phyloP scores from a whole-genome alignment of 2,329 filamentous ascomycete genomes.

The Aspergillus ochraceoroseus region DNA sequence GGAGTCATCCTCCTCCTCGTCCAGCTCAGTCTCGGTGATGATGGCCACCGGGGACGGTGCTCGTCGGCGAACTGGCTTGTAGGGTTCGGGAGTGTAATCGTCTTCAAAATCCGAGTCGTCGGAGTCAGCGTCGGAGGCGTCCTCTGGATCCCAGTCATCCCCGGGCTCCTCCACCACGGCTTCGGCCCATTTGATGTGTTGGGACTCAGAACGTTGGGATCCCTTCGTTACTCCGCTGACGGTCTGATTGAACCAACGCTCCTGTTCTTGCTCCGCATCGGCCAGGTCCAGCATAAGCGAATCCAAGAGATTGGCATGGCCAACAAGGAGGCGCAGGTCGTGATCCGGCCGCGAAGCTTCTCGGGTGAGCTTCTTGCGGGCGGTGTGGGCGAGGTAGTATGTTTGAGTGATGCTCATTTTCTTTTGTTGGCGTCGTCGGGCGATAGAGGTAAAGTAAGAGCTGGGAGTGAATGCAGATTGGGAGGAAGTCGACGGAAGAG shows the following conservation, averaged over 20 bases:
- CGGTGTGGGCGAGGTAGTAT: constrained; percentile 96
- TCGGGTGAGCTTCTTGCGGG: constrained; percentile 87
- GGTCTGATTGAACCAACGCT: constrained; percentile 96
- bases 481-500: constrained; percentile 20
- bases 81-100: constrained; percentile 40
- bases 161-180: constrained; percentile 67
- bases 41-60: constrained; percentile 32
- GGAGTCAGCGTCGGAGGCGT: constrained; percentile 54
- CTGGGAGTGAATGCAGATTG: constrained; percentile 29
- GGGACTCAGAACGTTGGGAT: constrained; percentile 51
- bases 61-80: constrained; percentile 27
- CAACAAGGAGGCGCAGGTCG: constrained; percentile 89
- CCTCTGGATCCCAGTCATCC: constrained; percentile 65
- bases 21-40: constrained; percentile 29
- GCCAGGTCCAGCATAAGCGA: constrained; percentile 86
- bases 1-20: constrained; percentile 45
- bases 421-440: constrained; percentile 54
- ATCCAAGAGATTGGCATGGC: constrained; percentile 97
- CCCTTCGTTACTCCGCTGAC: constrained; percentile 66
- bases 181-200: constrained; percentile 85
- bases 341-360: constrained; percentile 90
- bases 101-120: constrained; percentile 49
- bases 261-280: constrained; percentile 91
- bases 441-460: constrained; percentile 41
- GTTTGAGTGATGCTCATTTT: constrained; percentile 98